Evolutionary conservation across 495 filamentous ascomycete genomes (phyloP).

Genomic region (Aspergillus steynii): DNA sequence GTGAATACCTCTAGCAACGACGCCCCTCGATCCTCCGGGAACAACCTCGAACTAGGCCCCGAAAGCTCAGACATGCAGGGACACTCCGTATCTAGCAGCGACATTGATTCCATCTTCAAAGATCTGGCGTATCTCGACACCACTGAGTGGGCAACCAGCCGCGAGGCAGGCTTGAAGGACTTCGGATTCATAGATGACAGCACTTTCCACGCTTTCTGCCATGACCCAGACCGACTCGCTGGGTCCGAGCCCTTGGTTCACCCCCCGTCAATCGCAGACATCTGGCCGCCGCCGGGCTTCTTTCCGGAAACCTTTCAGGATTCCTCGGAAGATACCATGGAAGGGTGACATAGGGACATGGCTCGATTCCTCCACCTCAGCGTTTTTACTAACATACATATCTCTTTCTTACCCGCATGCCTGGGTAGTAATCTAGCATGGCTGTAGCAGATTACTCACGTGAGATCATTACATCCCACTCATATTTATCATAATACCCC

Average conservation of each 20-base stretch:
- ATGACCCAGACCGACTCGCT: slow-evolving; percentile 52
- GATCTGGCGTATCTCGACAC: slow-evolving; percentile 64
- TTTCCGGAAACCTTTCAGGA: slow-evolving; percentile 49
- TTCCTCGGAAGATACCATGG: slow-evolving; percentile 27
- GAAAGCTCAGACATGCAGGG: slow-evolving; percentile 8
- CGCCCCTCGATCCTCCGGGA: slow-evolving; percentile 21
- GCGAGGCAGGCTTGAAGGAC: slow-evolving; percentile 56
- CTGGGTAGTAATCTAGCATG: background rate
- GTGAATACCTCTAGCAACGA: slow-evolving; percentile 17
- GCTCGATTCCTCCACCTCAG: background rate
- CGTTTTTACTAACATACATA: background rate
- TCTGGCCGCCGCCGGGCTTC: slow-evolving; percentile 50
- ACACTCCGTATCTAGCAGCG: slow-evolving; percentile 25
- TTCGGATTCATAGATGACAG: slow-evolving; percentile 59
- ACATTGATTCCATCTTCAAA: slow-evolving; percentile 61
- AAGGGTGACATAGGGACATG: slow-evolving; percentile 17
- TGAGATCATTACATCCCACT: background rate
- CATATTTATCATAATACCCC: background rate
- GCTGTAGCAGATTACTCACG: background rate
- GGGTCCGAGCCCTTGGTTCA: slow-evolving; percentile 43
- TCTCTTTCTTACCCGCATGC: background rate
- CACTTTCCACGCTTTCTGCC: slow-evolving; percentile 55
- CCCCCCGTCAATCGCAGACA: slow-evolving; percentile 47
- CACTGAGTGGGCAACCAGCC: slow-evolving; percentile 54
- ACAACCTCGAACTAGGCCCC: slow-evolving; percentile 18